These are phyloP conservation scores for Hemisphaericaspora xylofermentans DNA, from an alignment of 1,139 yeast genomes.

Conservation along the genomic window DNA sequence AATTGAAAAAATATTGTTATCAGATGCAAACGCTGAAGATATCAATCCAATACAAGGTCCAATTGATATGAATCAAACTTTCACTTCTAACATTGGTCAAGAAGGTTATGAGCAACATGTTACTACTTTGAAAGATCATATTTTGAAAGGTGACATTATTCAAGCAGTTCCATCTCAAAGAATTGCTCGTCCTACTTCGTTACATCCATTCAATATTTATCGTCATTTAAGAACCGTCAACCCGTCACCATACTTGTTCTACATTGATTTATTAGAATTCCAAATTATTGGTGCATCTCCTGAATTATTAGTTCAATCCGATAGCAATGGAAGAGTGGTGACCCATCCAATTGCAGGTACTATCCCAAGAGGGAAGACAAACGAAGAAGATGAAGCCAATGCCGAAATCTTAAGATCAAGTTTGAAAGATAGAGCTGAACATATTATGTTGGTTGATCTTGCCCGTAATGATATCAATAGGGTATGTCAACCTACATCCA, in stretches of 20 bases:
- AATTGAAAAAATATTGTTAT: slow-evolving; percentile 52
- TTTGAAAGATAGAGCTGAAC: slow-evolving; percentile 93
- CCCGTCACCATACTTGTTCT: slow-evolving; percentile 95
- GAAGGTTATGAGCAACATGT: slow-evolving; percentile 90
- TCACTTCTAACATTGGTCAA: slow-evolving; percentile 87
- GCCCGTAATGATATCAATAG: slow-evolving; percentile 95
- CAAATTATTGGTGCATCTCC: slow-evolving; percentile 98
- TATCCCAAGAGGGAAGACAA: slow-evolving; percentile 81
- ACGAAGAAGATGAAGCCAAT: slow-evolving; percentile 84
- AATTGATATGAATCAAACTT: slow-evolving; percentile 61
- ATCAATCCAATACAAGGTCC: slow-evolving; percentile 62
- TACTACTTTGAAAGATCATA: slow-evolving; percentile 69
- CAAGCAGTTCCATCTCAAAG: slow-evolving; percentile 98
- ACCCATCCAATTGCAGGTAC: slow-evolving; percentile 99
- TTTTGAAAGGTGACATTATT: slow-evolving; percentile 86
- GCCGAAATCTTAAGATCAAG: slow-evolving; percentile 77
- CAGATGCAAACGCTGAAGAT: slow-evolving; percentile 33
- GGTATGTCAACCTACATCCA: slow-evolving; percentile 83
- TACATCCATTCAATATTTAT: slow-evolving; percentile 95
- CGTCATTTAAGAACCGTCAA: slow-evolving; percentile 92
- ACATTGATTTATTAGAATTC: slow-evolving; percentile 86
- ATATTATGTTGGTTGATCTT: slow-evolving; percentile 95
- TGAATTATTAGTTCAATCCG: slow-evolving; percentile 84
- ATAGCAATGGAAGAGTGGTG: slow-evolving; percentile 65
- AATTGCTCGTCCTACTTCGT: slow-evolving; percentile 88